Base-by-base conservation (phyloP, 768 basidiomycete species). In the Russula virescens region DNA sequence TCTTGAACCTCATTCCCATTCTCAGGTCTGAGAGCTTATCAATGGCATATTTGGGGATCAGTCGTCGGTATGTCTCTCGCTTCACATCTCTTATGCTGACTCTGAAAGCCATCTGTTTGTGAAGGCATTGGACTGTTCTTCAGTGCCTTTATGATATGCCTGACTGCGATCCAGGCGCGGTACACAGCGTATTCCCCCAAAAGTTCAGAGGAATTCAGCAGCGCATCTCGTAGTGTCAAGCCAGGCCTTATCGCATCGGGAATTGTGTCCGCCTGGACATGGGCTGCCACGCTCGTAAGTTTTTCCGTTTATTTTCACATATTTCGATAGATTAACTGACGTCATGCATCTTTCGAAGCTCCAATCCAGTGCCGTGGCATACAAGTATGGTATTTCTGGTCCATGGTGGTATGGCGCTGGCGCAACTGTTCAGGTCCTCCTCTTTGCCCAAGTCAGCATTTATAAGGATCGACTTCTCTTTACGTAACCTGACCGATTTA, bases 241-340 rank as follows among this genome's bases (percentile, higher is more conserved):
- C 92, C 95, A 9, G 94, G 94, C 14, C 78, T 98, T 49, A 94
- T 97, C 62, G 93, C 94, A 0, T 85, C 91, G 31, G 94, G 94
- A 1, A 95, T 97, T 62, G 93, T 96, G 23, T 88, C 86, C 21
- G 92, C 94, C 0, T 95, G 93, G 92, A 94, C 91, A n/a, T 90
- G 87, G 81, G 88, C 88, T 3, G 89, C 88, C 21, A 91, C 88
- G 0, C 73, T 90, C 62, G 87, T 86, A 60, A 21, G 71, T 42
- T 47, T 48, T 19, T 40, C n/a, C 35, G 31, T 31, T 31, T 8
- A 31, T 31, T 65, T 14, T 14, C 13, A 13, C 6, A 4, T 8
- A 48, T 43, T 49, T 14, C 13, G 8, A 3, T 26, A 21, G n/a
- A 21, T 26, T 67, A 18, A 21, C 21, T 67, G 42, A 60, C 34